These are phyloP conservation scores for Datura wrightii DNA, from an alignment of 257 asterid species.

Conservation along the genomic window DNA sequence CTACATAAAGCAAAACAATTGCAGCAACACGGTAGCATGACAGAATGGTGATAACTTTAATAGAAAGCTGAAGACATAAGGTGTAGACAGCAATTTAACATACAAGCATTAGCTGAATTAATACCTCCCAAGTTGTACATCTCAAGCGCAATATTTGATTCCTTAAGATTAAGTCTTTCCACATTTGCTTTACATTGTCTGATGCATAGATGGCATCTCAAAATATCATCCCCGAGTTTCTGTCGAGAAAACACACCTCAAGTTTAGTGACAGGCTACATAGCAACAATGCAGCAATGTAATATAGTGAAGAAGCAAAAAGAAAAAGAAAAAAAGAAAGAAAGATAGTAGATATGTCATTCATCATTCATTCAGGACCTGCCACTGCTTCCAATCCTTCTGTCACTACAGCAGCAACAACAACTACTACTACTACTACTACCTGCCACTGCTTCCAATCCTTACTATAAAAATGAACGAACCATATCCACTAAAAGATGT, in stretches of 20 bases:
- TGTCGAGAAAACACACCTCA: conserved; percentile 32
- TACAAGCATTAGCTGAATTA: neutral
- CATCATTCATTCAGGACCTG: neutral
- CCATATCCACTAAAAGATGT: neutral
- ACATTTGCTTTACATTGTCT: conserved; percentile 31
- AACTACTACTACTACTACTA: neutral
- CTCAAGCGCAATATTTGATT: conserved; percentile 22
- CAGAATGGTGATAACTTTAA: neutral
- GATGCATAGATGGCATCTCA: conserved; percentile 28
- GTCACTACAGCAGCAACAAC: neutral
- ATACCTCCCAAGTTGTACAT: conserved; percentile 60
- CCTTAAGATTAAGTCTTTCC: conserved; percentile 10
- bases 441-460: too few species aligned
- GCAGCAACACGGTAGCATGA: neutral
- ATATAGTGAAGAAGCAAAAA: neutral
- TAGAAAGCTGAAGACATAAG: conserved; percentile 4
- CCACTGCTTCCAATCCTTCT: conserved; percentile 15
- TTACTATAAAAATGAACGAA: neutral
- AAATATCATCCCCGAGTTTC: conserved; percentile 53
- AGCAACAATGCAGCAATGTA: neutral
- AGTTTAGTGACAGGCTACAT: conserved; percentile 16
- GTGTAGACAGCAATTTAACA: neutral
- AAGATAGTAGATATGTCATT: neutral
- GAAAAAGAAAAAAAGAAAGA: neutral
- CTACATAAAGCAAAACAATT: neutral